phyloP scores from a whole-genome alignment of 2,329 filamentous ascomycete species.

The Madurella mycetomatis region DNA sequence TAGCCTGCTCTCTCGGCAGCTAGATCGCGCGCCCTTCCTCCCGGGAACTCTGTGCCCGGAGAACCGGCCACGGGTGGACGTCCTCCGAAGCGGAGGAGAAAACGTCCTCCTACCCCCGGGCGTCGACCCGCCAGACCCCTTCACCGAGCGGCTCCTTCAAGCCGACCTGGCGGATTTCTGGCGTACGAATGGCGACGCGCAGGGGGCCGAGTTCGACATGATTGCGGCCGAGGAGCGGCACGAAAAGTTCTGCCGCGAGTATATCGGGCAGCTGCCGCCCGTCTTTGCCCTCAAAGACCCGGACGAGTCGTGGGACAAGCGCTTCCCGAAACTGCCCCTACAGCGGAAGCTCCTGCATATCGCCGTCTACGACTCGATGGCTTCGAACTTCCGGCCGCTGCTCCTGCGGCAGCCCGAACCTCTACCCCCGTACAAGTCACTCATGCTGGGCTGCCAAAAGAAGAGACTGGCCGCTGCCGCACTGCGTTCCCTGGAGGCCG shows the following conservation, averaged over 20 bases:
- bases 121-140: background rate
- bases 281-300: background rate
- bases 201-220: background rate
- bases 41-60: background rate
- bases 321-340: background rate
- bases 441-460: constrained; percentile 2
- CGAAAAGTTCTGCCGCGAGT: background rate
- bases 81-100: background rate
- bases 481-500: background rate
- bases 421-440: background rate
- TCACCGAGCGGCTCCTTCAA: background rate
- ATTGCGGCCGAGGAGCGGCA: background rate
- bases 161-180: constrained; percentile 1
- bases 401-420: background rate
- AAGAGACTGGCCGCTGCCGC: background rate
- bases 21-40: background rate
- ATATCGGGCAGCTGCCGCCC: background rate
- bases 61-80: background rate
- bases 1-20: background rate
- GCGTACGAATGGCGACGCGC: background rate
- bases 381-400: background rate
- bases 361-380: constrained; percentile 1
- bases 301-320: background rate
- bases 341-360: background rate
- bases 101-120: background rate